Percentiles rank a stretch among this genome's conserved stretches.
phyloP scores from a whole-genome alignment of 2,329 filamentous ascomycete genomes.

The Sclerotinia minor region DNA sequence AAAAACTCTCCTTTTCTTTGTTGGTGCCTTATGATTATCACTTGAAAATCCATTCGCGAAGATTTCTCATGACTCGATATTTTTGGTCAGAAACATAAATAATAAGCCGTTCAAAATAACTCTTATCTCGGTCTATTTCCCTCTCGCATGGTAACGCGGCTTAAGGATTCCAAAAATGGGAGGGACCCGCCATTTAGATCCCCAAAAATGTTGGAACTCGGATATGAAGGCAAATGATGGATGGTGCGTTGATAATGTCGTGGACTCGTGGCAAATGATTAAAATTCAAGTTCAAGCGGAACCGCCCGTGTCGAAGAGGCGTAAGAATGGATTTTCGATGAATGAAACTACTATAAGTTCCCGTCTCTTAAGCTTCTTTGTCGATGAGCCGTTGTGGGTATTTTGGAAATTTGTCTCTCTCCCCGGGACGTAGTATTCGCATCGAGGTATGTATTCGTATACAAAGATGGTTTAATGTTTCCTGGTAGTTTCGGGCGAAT shows the following conservation, averaged over 20 bases:
- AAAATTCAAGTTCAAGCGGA: background rate
- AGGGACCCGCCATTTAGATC: slow-evolving; percentile 8
- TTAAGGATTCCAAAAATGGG: background rate
- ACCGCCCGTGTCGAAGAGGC: background rate
- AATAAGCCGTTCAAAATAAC: background rate
- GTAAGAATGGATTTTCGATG: background rate
- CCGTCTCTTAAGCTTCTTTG: slow-evolving; percentile 4
- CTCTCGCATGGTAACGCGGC: background rate
- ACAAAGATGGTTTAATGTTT: background rate
- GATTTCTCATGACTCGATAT: slow-evolving; percentile 2
- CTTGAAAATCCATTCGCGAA: background rate
- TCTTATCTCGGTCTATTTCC: slow-evolving; percentile 1
- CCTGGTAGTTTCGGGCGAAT: background rate
- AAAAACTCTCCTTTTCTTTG: background rate
- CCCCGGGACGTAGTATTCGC: slow-evolving; percentile 1
- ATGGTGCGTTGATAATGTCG: background rate
- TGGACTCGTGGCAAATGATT: background rate
- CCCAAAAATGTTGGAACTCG: background rate
- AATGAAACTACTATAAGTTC: slow-evolving; percentile 3
- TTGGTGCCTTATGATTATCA: background rate
- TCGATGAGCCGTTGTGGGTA: slow-evolving; percentile 3
- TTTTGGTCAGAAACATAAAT: slow-evolving; percentile 2
- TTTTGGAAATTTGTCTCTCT: slow-evolving; percentile 3
- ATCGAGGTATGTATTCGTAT: slow-evolving; percentile 2
- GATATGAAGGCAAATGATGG: background rate